Percentiles rank a stretch among this genome's conserved stretches.
These are phyloP conservation scores for Dactylis glomerata DNA, from an alignment of 176 grass and related monocot genomes.

Conservation along the genomic window DNA sequence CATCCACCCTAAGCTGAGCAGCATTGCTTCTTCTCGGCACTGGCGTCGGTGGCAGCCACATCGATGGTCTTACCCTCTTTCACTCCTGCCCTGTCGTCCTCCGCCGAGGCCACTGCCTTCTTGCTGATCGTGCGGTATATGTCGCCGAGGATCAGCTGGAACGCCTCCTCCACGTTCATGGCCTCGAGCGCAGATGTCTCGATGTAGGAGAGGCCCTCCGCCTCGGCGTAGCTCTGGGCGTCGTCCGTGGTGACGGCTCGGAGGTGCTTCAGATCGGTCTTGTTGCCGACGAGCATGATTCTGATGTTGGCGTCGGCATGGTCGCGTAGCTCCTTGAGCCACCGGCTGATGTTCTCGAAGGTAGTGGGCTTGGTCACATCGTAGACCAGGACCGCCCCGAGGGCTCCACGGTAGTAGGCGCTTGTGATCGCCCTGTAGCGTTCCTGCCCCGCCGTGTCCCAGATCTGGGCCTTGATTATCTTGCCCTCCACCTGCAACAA, in stretches of 20 bases:
- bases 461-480: conserved; percentile 94
- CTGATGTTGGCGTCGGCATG: conserved; percentile 76
- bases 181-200: conserved; percentile 85
- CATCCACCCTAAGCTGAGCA: conserved; percentile 54
- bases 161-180: conserved; percentile 77
- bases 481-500: conserved; percentile 65
- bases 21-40: conserved; percentile 61
- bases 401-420: conserved; percentile 87
- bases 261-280: conserved; percentile 80
- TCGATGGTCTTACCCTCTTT: conserved; percentile 83
- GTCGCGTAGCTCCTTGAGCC: conserved; percentile 87
- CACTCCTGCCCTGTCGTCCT: conserved; percentile 45
- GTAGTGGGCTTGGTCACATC: conserved; percentile 87
- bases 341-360: conserved; percentile 79
- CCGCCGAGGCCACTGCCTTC: conserved; percentile 44
- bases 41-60: conserved; percentile 36
- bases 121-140: conserved; percentile 80
- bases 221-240: conserved; percentile 52
- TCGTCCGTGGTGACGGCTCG: conserved; percentile 53
- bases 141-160: conserved; percentile 81
- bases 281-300: conserved; percentile 91
- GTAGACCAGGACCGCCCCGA: conserved; percentile 76
- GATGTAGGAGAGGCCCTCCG: conserved; percentile 72
- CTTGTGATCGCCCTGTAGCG: conserved; percentile 83
- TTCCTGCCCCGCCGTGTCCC: conserved; percentile 89